These are phyloP conservation scores for Heterobasidion irregulare DNA, from an alignment of 1,284 basidiomycete genomes.

Conservation along the genomic window DNA sequence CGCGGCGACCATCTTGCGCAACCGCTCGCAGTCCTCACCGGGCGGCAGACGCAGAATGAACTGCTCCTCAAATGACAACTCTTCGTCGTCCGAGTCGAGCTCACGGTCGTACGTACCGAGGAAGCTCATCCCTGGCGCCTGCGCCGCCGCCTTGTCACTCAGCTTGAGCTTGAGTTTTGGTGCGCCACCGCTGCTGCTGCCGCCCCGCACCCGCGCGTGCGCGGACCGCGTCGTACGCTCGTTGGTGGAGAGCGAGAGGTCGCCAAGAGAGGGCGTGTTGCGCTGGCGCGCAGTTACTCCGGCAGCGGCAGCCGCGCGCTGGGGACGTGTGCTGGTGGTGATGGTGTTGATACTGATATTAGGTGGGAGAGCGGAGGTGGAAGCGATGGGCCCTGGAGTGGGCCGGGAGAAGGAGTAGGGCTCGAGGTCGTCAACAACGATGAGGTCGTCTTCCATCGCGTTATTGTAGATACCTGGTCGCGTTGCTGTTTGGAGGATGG, in stretches of 20 bases:
- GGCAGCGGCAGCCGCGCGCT: constrained; percentile 9
- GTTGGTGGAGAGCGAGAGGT: constrained; percentile 14
- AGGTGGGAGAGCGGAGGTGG: neutral
- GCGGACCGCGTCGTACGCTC: constrained; percentile 29
- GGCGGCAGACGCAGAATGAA: constrained; percentile 90
- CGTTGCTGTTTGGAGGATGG: neutral
- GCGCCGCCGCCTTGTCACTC: constrained; percentile 69
- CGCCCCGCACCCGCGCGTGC: constrained; percentile 25
- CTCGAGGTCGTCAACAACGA: constrained; percentile 54
- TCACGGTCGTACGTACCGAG: constrained; percentile 88
- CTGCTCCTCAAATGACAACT: constrained; percentile 95
- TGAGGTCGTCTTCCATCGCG: constrained; percentile 52
- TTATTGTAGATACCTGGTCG: neutral
- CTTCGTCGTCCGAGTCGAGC: constrained; percentile 91
- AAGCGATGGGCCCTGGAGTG: neutral
- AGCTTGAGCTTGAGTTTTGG: constrained; percentile 81
- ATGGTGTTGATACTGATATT: neutral
- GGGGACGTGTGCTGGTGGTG: constrained; percentile 9
- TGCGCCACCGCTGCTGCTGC: constrained; percentile 23
- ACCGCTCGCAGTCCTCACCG: constrained; percentile 70
- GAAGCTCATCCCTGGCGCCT: constrained; percentile 75
- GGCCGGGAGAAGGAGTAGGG: constrained; percentile 17
- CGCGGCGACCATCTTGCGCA: constrained; percentile 75
- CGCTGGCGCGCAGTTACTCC: constrained; percentile 3
- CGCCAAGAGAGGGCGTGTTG: constrained; percentile 8